phyloP scores from a whole-genome alignment of 352 stramenopile species.

The Pythium utonaiense region DNA sequence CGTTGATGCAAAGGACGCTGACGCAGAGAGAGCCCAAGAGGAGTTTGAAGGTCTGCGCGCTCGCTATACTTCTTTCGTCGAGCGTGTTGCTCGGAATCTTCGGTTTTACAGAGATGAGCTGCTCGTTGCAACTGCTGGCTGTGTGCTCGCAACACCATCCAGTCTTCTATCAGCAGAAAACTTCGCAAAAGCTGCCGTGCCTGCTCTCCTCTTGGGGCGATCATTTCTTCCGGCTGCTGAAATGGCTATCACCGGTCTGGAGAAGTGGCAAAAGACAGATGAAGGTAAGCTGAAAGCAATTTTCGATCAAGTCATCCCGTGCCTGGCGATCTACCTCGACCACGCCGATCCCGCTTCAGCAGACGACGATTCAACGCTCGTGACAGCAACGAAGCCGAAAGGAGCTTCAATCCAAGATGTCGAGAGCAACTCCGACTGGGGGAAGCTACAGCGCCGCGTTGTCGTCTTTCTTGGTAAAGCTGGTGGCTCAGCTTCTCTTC shows the following conservation, averaged over 20 bases:
- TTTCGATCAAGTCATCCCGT: slow-evolving; percentile 40
- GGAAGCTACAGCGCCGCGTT: slow-evolving; percentile 55
- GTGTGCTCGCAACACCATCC: slow-evolving; percentile 53
- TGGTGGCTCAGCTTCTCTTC: slow-evolving; percentile 38
- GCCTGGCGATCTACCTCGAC: slow-evolving; percentile 52
- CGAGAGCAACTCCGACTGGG: slow-evolving; percentile 19
- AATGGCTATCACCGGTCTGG: slow-evolving; percentile 47
- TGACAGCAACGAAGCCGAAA: slow-evolving; percentile 2
- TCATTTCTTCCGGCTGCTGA: slow-evolving; percentile 62
- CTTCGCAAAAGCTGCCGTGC: slow-evolving; percentile 35
- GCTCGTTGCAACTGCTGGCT: slow-evolving; percentile 53
- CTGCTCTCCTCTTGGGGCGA: slow-evolving; percentile 54
- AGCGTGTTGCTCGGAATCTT: slow-evolving; percentile 39
- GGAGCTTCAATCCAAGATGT: slow-evolving; percentile 14
- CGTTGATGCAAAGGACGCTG: neutral
- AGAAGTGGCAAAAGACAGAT: slow-evolving; percentile 45
- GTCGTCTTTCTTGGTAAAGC: slow-evolving; percentile 55
- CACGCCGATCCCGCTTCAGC: slow-evolving; percentile 24
- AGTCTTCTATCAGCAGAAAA: slow-evolving; percentile 30
- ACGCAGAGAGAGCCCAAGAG: neutral
- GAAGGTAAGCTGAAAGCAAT: slow-evolving; percentile 28
- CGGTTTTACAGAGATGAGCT: slow-evolving; percentile 79
- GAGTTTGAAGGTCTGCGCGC: slow-evolving; percentile 7
- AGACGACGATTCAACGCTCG: neutral
- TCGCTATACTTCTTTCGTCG: slow-evolving; percentile 49